Evolutionary conservation across 1,284 basidiomycete species (phyloP).

Genomic region (Leccinum huronense): DNA sequence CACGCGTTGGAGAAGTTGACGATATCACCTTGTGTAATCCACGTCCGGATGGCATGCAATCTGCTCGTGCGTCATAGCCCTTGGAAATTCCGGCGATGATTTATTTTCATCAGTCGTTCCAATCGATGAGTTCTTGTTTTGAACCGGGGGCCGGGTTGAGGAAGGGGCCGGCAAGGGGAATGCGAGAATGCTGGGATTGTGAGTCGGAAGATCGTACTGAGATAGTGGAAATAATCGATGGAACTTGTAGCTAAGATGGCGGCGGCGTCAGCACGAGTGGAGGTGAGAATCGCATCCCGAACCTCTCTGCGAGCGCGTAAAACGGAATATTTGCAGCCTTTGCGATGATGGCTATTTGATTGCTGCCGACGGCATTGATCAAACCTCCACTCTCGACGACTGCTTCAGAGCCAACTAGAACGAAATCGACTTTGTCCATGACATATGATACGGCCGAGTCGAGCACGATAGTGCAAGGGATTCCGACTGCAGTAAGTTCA

Average conservation of each 20-base stretch:
- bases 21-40: constrained; percentile 72
- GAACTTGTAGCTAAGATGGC: constrained; percentile 81
- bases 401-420: constrained; percentile 95
- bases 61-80: constrained; percentile 68
- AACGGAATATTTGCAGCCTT: constrained; percentile 95
- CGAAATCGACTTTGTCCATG: constrained; percentile 94
- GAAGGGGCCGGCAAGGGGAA: constrained; percentile 46
- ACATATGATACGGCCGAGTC: constrained; percentile 97
- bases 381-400: constrained; percentile 93
- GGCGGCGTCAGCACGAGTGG: constrained; percentile 27
- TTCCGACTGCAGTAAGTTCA: constrained; percentile 78
- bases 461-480: constrained; percentile 92
- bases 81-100: constrained; percentile 29
- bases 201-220: constrained; percentile 92
- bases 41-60: constrained; percentile 76
- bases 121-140: constrained; percentile 19
- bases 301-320: constrained; percentile 95
- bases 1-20: constrained; percentile 15
- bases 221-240: constrained; percentile 95
- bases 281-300: constrained; percentile 27
- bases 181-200: constrained; percentile 68
- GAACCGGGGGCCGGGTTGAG: constrained; percentile 24
- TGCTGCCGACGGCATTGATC: constrained; percentile 89
- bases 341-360: constrained; percentile 95
- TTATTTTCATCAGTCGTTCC: constrained; percentile 19